These are phyloP conservation scores for Arxiozyma slooffiae DNA, from an alignment of 1,139 yeast genomes.

Conservation along the genomic window DNA sequence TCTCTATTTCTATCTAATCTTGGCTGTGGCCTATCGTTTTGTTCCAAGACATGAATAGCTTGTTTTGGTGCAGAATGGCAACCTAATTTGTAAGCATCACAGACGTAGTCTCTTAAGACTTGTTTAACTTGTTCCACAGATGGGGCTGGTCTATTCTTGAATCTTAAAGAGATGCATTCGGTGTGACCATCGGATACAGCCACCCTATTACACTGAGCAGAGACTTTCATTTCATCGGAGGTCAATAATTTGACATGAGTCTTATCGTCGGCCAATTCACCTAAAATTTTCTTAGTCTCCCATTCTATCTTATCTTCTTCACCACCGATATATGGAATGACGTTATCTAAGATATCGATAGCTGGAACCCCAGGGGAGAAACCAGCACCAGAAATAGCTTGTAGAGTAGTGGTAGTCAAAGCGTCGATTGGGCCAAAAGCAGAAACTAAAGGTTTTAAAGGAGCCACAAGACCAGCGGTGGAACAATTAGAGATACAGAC, in stretches of 20 bases:
- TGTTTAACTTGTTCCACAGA: constrained; percentile 68
- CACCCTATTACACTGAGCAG: constrained; percentile 95
- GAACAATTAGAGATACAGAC: constrained; percentile 97
- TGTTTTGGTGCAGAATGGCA: constrained; percentile 91
- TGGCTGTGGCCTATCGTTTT: constrained; percentile 93
- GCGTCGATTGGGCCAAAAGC: constrained; percentile 81
- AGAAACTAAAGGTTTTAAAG: constrained; percentile 84
- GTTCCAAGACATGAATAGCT: constrained; percentile 84
- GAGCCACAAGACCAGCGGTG: constrained; percentile 96
- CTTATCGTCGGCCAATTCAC: constrained; percentile 45
- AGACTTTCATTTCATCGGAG: constrained; percentile 67
- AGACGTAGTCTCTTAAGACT: constrained; percentile 61
- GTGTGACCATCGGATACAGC: constrained; percentile 98
- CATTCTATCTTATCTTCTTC: constrained; percentile 98
- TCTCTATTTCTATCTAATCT: constrained; percentile 95
- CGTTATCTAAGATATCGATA: constrained; percentile 86
- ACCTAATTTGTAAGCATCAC: constrained; percentile 69
- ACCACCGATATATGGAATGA: constrained; percentile 89
- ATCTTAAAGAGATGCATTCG: constrained; percentile 82
- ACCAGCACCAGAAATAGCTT: constrained; percentile 98
- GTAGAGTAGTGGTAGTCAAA: constrained; percentile 84
- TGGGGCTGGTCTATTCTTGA: constrained; percentile 76
- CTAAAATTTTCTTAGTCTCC: constrained; percentile 94
- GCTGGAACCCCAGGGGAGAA: constrained; percentile 97
- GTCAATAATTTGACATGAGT: constrained; percentile 51